These are phyloP conservation scores for Suaeda aralocaspica DNA, from an alignment of 148 eudicot species.

Conservation along the genomic window DNA sequence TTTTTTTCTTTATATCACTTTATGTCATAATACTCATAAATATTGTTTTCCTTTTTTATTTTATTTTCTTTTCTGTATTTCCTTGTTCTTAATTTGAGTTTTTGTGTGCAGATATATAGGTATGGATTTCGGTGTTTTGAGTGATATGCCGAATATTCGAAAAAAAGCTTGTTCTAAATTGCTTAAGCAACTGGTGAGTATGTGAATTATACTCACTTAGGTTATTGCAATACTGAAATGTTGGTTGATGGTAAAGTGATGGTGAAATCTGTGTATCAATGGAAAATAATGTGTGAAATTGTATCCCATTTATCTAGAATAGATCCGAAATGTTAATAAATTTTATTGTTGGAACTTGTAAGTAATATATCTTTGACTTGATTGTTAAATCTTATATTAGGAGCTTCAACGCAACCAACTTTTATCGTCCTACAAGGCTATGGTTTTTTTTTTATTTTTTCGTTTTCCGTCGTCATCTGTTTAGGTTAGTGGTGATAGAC, in stretches of 20 bases:
- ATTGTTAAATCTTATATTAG: slow-evolving; percentile 34
- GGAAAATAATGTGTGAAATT: not conserved
- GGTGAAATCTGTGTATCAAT: not conserved
- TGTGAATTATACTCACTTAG: not conserved
- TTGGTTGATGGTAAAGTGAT: not conserved
- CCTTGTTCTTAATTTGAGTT: not conserved
- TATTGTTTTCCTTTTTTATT: not conserved
- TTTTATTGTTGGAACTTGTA: not conserved
- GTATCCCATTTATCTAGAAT: not conserved
- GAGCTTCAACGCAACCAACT: slow-evolving; percentile 48
- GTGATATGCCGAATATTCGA: slow-evolving; percentile 66
- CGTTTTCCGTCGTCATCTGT: not conserved
- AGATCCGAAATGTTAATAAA: not conserved
- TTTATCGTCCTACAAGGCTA: slow-evolving; percentile 62
- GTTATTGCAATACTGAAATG: not conserved
- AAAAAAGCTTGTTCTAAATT: slow-evolving; percentile 65
- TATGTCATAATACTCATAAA: not conserved
- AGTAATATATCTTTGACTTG: slow-evolving; percentile 5
- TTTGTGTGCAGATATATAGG: slow-evolving; percentile 52
- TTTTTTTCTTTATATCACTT: not conserved
- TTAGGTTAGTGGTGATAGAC: not conserved
- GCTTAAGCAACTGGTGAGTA: slow-evolving; percentile 63
- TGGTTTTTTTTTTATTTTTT: too few relatives aligned
- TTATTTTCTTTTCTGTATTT: not conserved
- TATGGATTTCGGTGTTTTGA: slow-evolving; percentile 78